Base-by-base conservation (phyloP, 164 flowering plant species). In the Macadamia integrifolia region DNA sequence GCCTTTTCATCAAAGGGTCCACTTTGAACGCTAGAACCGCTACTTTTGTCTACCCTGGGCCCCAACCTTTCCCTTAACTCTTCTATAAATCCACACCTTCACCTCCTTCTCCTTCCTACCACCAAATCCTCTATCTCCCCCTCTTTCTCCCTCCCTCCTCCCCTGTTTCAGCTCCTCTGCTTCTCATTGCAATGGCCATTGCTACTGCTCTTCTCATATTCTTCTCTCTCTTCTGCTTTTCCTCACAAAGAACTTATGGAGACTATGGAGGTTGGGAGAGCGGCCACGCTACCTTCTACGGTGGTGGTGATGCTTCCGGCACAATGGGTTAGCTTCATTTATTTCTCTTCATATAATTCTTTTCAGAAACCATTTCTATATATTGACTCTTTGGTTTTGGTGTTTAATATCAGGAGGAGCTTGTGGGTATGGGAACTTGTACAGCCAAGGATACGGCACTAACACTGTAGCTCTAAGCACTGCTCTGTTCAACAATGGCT, bases 271-370 rank as follows among this genome's bases (percentile, higher is more conserved):
- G 80, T 15, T 78, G 83, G 83, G 60, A 69, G 18, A 42, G 10
- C 18, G 84, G 73, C 28, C 84, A 81, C 32, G 84, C 82, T 68
- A 81, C 84, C 11, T 81, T 78, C 61, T 81, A 81, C 17, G 81
- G 84, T 18, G 80, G 81, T 2, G 67, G 75, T 57, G 84, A 81
- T 52, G 81, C 83, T 4, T 52, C 83, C 15, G 83, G 83, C 68
- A 78, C 83, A 44, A 81, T 78, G 84, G 84, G 84, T 81, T 62
- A 65, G 67, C 40, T 5, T 35, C 40, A 35, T 58, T 43, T 0
- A 14, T 30, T 15, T 56, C 49, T 70, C 4, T 1, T 10, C 35
- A 23, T 23, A 23, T 23, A 23, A 23, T 23, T 23, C 23, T 23
- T 23, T 23, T 23, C 23, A 23, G 23, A 23, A 23, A 23, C 23